Evolutionary conservation across 768 basidiomycete genomes (phyloP).

Genomic region (Chiua virens): DNA sequence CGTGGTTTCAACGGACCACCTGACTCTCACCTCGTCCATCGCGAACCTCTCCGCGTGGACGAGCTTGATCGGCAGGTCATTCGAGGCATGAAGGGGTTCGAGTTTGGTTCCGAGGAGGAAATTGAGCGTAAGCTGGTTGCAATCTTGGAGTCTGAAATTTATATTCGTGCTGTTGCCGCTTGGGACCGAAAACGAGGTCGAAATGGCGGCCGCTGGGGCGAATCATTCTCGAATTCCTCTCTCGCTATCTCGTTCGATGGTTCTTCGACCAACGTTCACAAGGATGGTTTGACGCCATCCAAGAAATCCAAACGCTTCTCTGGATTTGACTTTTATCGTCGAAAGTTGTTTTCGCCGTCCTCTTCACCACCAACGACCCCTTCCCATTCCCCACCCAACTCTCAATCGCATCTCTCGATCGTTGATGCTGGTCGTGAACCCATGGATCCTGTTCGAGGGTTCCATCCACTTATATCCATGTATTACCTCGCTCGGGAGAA

Average conservation of each 20-base stretch:
- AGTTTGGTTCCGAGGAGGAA: slow-evolving; percentile 88
- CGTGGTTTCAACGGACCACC: slow-evolving; percentile 83
- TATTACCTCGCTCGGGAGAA: slow-evolving; percentile 97
- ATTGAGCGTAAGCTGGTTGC: slow-evolving; percentile 72
- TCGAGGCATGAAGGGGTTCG: slow-evolving; percentile 92
- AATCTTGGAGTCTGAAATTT: slow-evolving; percentile 77
- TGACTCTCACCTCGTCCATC: slow-evolving; percentile 80
- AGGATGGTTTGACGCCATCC: slow-evolving; percentile 43
- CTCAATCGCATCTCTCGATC: slow-evolving; percentile 55
- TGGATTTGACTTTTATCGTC: slow-evolving; percentile 91
- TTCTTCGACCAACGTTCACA: slow-evolving; percentile 43
- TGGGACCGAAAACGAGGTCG: slow-evolving; percentile 75
- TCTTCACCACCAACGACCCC: slow-evolving; percentile 53
- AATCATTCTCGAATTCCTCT: slow-evolving; percentile 64
- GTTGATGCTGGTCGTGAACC: slow-evolving; percentile 50
- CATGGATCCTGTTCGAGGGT: slow-evolving; percentile 86
- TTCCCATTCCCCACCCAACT: slow-evolving; percentile 59
- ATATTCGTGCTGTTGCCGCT: slow-evolving; percentile 65
- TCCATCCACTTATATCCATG: slow-evolving; percentile 93
- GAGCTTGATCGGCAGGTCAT: slow-evolving; percentile 89
- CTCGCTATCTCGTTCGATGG: slow-evolving; percentile 63
- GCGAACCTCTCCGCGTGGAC: slow-evolving; percentile 85
- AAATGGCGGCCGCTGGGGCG: slow-evolving; percentile 48
- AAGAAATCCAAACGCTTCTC: slow-evolving; percentile 86
- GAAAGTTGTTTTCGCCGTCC: slow-evolving; percentile 73